phyloP scores from a whole-genome alignment of 768 basidiomycete genomes.

The Hirschioporus abietinus region DNA sequence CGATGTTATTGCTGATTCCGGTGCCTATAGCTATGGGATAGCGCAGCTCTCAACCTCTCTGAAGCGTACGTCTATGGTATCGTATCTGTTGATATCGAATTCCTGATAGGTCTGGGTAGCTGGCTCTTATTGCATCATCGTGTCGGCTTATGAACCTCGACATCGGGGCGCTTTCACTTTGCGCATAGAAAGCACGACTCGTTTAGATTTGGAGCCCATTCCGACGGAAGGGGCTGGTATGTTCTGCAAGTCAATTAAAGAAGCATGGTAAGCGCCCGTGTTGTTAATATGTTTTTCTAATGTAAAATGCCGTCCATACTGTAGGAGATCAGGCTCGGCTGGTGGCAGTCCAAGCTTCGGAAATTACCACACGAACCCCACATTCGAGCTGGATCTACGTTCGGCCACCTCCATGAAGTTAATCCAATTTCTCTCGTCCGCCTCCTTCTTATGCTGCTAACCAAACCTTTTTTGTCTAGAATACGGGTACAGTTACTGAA shows the following conservation, averaged over 20 bases:
- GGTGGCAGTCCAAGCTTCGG: slow-evolving; percentile 66
- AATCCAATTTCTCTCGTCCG: slow-evolving; percentile 16
- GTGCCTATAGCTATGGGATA: slow-evolving; percentile 77
- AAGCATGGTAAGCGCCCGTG: slow-evolving; percentile 54
- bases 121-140: slow-evolving; percentile 78
- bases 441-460: background rate
- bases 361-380: slow-evolving; percentile 63
- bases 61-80: slow-evolving; percentile 36
- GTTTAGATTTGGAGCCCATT: slow-evolving; percentile 60
- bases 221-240: slow-evolving; percentile 89
- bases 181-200: slow-evolving; percentile 52
- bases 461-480: slow-evolving; percentile 31
- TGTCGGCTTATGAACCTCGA: slow-evolving; percentile 78
- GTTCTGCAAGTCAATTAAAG: slow-evolving; percentile 65
- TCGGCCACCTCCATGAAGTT: slow-evolving; percentile 54
- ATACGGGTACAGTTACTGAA: slow-evolving; percentile 62
- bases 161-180: slow-evolving; percentile 64
- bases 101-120: slow-evolving; percentile 29
- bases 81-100: background rate
- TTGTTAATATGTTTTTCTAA: background rate
- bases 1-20: slow-evolving; percentile 68
- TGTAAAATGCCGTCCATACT: background rate
- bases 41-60: slow-evolving; percentile 50
- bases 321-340: slow-evolving; percentile 53
- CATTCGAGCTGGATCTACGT: slow-evolving; percentile 55